Base-by-base conservation (phyloP, 2,329 filamentous ascomycete species). In the Endocalyx cinctus region DNA sequence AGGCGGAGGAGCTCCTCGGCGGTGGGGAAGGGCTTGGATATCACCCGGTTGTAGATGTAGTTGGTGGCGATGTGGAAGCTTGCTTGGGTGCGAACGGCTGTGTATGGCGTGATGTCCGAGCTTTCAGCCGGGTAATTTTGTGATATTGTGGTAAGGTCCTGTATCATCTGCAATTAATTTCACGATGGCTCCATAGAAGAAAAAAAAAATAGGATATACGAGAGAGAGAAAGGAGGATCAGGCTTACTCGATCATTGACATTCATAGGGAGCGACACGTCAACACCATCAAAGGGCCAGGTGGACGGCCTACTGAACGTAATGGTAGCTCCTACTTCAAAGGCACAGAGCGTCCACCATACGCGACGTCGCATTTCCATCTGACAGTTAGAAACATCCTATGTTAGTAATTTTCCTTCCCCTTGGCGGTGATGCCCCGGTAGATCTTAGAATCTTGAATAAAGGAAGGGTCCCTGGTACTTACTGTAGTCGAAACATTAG, bases 301-400 rank as follows among this genome's bases (percentile, higher is more conserved):
- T 3, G 55, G 43, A 1, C 7, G 51, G 51, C 14, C 51, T 43
- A 22, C 49, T 47, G 17, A 52, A 52, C 0, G 67, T 69, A 25
- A 67, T 63, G 7, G 61, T 60, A 4, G 65, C 66, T 5, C 67
- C 66, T 3, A 62, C 58, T 26, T 65, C 63, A 35, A 71, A 65
- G 11, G 64, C 55, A 39, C 60, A 69, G 6, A 63, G 39, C 5
- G 51, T 46, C 59, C 59, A 63, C 60, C 60, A 62, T 6, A 54
- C 52, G 10, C 60, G 45, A 5, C 60, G 51, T 5, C 60, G 51
- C 10, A 62, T 61, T 37, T 63, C 60, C 33, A 35, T 29, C 6
- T 32, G 27, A n/a, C n/a, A n/a, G n/a, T n/a, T n/a, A n/a, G n/a
- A n/a, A n/a, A n/a, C n/a, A n/a, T n/a, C n/a, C n/a, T n/a, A n/a